Evolutionary conservation across 1,284 basidiomycete genomes (phyloP).

Genomic region (Vanrija humicola): DNA sequence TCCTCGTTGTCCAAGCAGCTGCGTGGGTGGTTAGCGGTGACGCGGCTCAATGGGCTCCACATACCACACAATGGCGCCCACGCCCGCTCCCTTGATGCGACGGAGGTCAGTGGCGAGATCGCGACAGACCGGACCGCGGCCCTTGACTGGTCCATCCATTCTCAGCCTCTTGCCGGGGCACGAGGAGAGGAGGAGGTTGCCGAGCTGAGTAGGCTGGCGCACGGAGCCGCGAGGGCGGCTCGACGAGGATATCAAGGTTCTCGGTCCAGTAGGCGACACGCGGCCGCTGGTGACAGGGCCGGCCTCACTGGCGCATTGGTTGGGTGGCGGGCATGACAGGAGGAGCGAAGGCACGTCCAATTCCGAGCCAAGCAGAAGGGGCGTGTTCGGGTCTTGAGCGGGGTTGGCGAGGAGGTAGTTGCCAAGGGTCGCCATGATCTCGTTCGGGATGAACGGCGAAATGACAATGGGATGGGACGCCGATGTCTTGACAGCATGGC

Average conservation of each 20-base stretch:
- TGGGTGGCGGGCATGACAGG: slow-evolving; percentile 55
- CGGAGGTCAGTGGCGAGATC: slow-evolving; percentile 72
- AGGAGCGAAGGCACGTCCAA: slow-evolving; percentile 52
- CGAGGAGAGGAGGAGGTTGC: slow-evolving; percentile 86
- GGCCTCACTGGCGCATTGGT: slow-evolving; percentile 16
- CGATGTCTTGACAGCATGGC: slow-evolving; percentile 61
- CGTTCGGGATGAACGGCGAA: slow-evolving; percentile 39
- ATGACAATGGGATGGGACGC: slow-evolving; percentile 80
- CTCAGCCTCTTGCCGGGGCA: slow-evolving; percentile 97
- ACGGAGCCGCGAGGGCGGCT: slow-evolving; percentile 6
- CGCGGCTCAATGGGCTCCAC: slow-evolving; percentile 15
- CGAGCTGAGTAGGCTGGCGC: slow-evolving; percentile 53
- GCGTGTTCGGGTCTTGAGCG: slow-evolving; percentile 3
- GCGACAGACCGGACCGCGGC: slow-evolving; percentile 77
- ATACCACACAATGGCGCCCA: slow-evolving; percentile 78
- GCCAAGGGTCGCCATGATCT: slow-evolving; percentile 31
- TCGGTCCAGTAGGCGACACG: slow-evolving; percentile 2
- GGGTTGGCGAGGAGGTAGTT: slow-evolving; percentile 32
- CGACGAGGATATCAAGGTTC: slow-evolving; percentile 15
- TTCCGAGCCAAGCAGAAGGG: slow-evolving; percentile 27
- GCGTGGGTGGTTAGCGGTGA: slow-evolving; percentile 10
- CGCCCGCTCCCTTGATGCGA: slow-evolving; percentile 71
- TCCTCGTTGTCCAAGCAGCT: slow-evolving; percentile 87
- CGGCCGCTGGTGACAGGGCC: slow-evolving; percentile 9
- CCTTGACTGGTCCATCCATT: slow-evolving; percentile 72